Percentiles rank a stretch among this genome's conserved stretches.
Evolutionary conservation across 1,284 basidiomycete genomes (phyloP).

Genomic region (Fistulina hepatica): DNA sequence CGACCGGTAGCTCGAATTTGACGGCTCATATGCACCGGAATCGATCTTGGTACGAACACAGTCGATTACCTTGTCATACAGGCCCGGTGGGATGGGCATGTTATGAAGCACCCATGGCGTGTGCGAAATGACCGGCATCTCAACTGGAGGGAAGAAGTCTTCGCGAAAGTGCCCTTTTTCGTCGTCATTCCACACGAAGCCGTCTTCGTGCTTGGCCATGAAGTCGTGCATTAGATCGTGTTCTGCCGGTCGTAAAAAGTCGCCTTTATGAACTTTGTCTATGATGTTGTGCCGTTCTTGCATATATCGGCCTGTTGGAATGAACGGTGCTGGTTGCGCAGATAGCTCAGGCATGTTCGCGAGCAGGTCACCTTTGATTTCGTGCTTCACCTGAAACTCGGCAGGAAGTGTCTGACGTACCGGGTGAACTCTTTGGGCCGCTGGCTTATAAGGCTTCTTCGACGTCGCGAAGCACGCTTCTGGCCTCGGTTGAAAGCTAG

Average conservation of each 20-base stretch:
- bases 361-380: no score
- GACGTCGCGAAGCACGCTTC: no score
- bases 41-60: conserved; percentile 24
- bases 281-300: conserved; percentile 13
- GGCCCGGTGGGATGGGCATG: conserved; percentile 21
- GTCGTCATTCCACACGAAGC: conserved; percentile 18
- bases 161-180: conserved; percentile 15
- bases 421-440: no score
- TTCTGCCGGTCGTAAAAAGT: conserved; percentile 21
- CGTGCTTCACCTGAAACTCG: no score
- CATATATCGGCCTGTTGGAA: conserved; percentile 10
- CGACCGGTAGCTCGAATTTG: conserved; percentile 24
- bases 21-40: conserved; percentile 26
- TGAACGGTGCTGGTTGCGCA: conserved; percentile 3
- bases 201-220: conserved; percentile 17
- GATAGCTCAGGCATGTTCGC: conserved; percentile 4
- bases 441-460: no score
- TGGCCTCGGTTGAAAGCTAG: no score
- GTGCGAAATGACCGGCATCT: conserved; percentile 17
- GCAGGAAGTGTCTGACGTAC: no score
- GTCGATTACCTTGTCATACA: conserved; percentile 22
- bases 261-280: conserved; percentile 7
- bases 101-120: conserved; percentile 21
- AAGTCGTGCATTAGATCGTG: conserved; percentile 19
- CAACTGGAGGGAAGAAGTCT: conserved; percentile 12